Evolutionary conservation across 2,329 filamentous ascomycete genomes (phyloP), one percentile per base, ranked within the genome.

Genomic region (Plectosphaerella cucumerina): DNA sequence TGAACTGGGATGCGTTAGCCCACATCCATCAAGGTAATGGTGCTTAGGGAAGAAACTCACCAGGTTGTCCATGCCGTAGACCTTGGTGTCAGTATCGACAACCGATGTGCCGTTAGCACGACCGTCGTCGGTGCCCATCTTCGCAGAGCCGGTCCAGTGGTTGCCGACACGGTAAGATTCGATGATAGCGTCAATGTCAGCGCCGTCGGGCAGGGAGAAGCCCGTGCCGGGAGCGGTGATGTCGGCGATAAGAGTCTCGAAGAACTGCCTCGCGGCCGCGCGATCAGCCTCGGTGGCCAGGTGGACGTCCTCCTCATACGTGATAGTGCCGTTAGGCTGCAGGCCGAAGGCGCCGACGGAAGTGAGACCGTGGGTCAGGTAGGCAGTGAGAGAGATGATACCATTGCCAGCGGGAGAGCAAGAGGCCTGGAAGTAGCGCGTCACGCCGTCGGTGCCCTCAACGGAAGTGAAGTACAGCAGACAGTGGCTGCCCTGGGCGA

Each of bases 1-100:
- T 77, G 59, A 82, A 83, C 39, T 42, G 39, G 3, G 5, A 12
- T 11, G 12, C 4, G 39, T 42, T 20, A 42, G 26, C 12, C 26
- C n/a, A n/a, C n/a, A n/a, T n/a, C n/a, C n/a, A n/a, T 42, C 10
- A 34, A 34, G 31, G 31, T 18, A 8, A 3, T 17, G 4, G 6
- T 31, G 9, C 26, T 31, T 5, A 21, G n/a, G n/a, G 39, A 42
- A 9, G 8, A 42, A 21, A 42, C 39, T 18, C 17, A 42, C 39
- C 44, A 84, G 66, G 64, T 84, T 84, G 53, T 82, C 76, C 0
- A 77, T 84, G 44, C 81, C 80, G 56, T 79, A 83, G 5, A 84
- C 77, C 61, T 75, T 77, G 47, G 78, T 77, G 62, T 83, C 69
- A 6, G 72, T 60, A 56, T 84, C 80, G 0, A 84, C 80, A 2